Percentiles rank a stretch among this genome's conserved stretches.
Evolutionary conservation across 768 basidiomycete genomes (phyloP).

Genomic region (Naganishia friedmannii): DNA sequence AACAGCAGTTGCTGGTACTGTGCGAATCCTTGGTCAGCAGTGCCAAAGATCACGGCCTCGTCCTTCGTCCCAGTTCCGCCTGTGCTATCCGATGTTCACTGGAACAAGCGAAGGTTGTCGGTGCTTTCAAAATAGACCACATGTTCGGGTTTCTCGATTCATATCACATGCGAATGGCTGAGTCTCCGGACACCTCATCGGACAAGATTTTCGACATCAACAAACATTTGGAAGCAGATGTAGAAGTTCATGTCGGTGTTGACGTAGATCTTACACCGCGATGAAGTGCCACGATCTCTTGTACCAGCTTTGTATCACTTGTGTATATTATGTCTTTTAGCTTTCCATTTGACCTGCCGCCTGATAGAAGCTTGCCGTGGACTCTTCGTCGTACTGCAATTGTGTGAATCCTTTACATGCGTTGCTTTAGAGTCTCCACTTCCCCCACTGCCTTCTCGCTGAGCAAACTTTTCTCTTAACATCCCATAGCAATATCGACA

Average conservation of each 20-base stretch:
- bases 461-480: constrained; percentile 15
- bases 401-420: neutral
- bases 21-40: neutral
- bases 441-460: constrained; percentile 21
- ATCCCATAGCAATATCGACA: constrained; percentile 14
- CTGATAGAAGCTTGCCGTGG: too few relatives aligned
- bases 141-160: constrained; percentile 18
- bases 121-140: constrained; percentile 2
- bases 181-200: neutral
- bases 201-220: constrained; percentile 1
- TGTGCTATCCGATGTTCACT: constrained; percentile 11
- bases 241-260: constrained; percentile 8
- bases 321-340: neutral
- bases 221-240: constrained; percentile 1
- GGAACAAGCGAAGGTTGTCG: constrained; percentile 12
- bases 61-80: neutral
- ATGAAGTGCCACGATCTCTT: neutral
- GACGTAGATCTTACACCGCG: neutral
- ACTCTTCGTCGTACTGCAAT: too few relatives aligned
- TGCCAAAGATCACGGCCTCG: neutral
- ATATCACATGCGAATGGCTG: constrained; percentile 1
- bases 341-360: constrained; percentile 1
- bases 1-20: constrained; percentile 8
- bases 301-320: neutral
- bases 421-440: neutral